These are phyloP conservation scores for Acer yangbiense DNA, from an alignment of 345 rosid species.

Conservation along the genomic window DNA sequence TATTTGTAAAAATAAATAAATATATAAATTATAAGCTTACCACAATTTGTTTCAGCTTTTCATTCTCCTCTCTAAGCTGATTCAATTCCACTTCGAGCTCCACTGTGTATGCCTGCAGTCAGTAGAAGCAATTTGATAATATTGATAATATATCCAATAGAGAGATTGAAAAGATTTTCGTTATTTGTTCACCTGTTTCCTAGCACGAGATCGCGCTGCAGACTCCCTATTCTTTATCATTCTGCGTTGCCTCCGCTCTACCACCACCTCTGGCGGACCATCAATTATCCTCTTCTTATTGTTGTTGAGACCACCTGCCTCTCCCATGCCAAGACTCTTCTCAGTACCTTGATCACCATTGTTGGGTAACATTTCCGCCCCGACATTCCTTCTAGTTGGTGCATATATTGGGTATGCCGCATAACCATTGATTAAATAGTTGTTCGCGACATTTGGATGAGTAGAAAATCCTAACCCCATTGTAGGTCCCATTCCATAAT, in stretches of 20 bases:
- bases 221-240: conserved; percentile 97
- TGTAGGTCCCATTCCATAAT: conserved; percentile 38
- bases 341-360: conserved; percentile 30
- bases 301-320: conserved; percentile 32
- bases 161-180: not conserved
- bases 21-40: conserved; percentile 29
- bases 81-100: conserved; percentile 82
- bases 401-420: conserved; percentile 33
- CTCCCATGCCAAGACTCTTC: conserved; percentile 32
- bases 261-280: conserved; percentile 69
- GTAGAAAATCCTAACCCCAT: conserved; percentile 33
- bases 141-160: not conserved
- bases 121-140: not conserved
- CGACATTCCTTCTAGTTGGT: conserved; percentile 23
- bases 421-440: conserved; percentile 33
- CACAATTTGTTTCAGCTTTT: conserved; percentile 60
- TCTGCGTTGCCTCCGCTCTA: conserved; percentile 80
- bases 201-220: conserved; percentile 91
- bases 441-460: conserved; percentile 24
- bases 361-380: conserved; percentile 40
- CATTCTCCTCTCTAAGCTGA: conserved; percentile 80
- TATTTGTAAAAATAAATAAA: no score
- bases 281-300: conserved; percentile 62
- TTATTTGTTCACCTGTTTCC: conserved; percentile 63
- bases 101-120: conserved; percentile 76